Conservation (phyloP, 2,329 filamentous ascomycete species). For the Helminthosporium solani region DNA sequence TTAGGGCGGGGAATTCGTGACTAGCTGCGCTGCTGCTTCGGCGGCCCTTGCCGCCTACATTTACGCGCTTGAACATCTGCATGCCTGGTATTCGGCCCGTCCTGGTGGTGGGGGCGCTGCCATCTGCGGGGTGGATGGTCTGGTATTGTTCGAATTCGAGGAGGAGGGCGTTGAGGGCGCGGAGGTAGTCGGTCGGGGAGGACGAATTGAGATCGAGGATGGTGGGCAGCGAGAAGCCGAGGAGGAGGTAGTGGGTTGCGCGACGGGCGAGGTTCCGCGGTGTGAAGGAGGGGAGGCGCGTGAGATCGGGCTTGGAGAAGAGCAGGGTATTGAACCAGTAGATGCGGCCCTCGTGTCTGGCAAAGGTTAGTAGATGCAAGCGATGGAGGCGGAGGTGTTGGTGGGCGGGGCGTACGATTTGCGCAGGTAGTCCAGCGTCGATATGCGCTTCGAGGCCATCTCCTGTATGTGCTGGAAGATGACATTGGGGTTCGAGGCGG, state of each 20-base stretch:
- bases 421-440: slow-evolving; percentile 86
- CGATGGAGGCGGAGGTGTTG: background rate
- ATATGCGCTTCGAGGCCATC: slow-evolving; percentile 86
- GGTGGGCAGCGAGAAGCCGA: slow-evolving; percentile 86
- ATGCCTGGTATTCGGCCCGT: slow-evolving; percentile 64
- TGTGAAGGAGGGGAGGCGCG: slow-evolving; percentile 82
- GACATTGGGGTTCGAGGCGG: slow-evolving; percentile 50
- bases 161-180: slow-evolving; percentile 79
- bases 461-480: slow-evolving; percentile 75
- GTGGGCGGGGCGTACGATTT: slow-evolving; percentile 68
- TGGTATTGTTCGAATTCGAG: slow-evolving; percentile 94
- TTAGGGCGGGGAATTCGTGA: slow-evolving; percentile 36
- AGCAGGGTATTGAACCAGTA: slow-evolving; percentile 99
- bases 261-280: slow-evolving; percentile 80
- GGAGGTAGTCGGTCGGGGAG: slow-evolving; percentile 80
- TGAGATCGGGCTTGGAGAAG: slow-evolving; percentile 79
- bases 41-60: slow-evolving; percentile 42
- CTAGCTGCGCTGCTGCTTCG: slow-evolving; percentile 63
- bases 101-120: slow-evolving; percentile 66
- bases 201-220: slow-evolving; percentile 85
- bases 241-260: slow-evolving; percentile 88
- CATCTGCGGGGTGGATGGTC: slow-evolving; percentile 77
- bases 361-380: slow-evolving; percentile 7
- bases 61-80: slow-evolving; percentile 53
- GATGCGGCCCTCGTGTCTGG: slow-evolving; percentile 84